Base-by-base conservation (phyloP, 2,329 filamentous ascomycete species). In the Trichoderma atrobrunneum region DNA sequence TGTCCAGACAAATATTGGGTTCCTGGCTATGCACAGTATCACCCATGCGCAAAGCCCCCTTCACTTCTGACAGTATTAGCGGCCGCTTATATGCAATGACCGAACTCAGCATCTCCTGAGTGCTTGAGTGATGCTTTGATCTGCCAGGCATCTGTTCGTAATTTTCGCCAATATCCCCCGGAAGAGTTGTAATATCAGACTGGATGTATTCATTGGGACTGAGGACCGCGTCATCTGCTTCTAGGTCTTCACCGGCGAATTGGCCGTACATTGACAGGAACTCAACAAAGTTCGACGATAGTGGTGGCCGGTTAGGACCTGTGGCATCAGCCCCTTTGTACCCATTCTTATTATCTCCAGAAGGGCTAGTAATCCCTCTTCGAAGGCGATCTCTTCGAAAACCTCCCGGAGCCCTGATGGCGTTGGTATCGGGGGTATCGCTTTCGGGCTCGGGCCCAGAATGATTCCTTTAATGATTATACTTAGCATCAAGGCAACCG, bases 261-360 rank as follows among this genome's bases (percentile, higher is more conserved):
- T 99, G 96, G 4, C 96, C 96, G 77, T 98, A 99, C 34, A 99
- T 88, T 8, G 93, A 95, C 65, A 99, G 81, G 78, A 99, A 99
- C 80, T 99, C 97, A 73, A 99, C 88, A 80, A 99, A 99, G 82
- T 92, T 99, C 75, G 88, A 94, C 0, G 96, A 98, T 72, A 97
- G 90, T 39, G 97, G 85, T 74, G 89, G 89, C 77, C 78, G 78
- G 18, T 77, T 74, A 1, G 73, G 74, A 12, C 72, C 73, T 12
- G 82, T 77, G 79, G 81, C 81, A 79, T 74, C 77, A 74, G 75
- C 75, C 68, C 77, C 81, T 66, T 78, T 81, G 73, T 80, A 82
- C 36, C 75, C 78, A 24, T 78, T 74, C 30, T 80, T 77, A 3
- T 74, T 79, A 71, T 81, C 74, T 14, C 77, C 77, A 51, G 79